These are phyloP conservation scores for Talaromyces liani DNA, from an alignment of 495 filamentous ascomycete species.

Conservation along the genomic window DNA sequence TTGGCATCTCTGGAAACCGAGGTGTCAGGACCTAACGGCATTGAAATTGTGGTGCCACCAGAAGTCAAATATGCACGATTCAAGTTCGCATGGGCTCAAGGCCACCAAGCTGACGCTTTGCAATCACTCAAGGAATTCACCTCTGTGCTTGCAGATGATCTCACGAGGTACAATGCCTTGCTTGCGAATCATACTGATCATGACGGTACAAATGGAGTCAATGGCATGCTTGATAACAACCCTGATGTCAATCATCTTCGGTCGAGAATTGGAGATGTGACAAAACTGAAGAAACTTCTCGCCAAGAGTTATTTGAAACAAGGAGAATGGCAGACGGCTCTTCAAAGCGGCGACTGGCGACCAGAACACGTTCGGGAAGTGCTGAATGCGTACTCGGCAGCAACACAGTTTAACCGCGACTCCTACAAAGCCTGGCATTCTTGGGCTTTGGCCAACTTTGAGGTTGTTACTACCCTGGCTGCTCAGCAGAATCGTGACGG, in stretches of 20 bases:
- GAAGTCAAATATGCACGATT: slow-evolving; percentile 85
- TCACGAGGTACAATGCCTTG: slow-evolving; percentile 53
- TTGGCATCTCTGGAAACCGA: slow-evolving; percentile 71
- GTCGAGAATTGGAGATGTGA: slow-evolving; percentile 34
- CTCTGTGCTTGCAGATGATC: slow-evolving; percentile 62
- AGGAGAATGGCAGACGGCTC: slow-evolving; percentile 85
- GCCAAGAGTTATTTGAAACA: slow-evolving; percentile 93
- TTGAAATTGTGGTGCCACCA: slow-evolving; percentile 49
- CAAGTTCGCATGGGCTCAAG: slow-evolving; percentile 88
- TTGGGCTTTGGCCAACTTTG: slow-evolving; percentile 98
- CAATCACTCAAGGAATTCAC: slow-evolving; percentile 78
- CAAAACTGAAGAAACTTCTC: slow-evolving; percentile 60
- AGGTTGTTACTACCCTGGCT: slow-evolving; percentile 79
- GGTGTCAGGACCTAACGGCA: slow-evolving; percentile 45
- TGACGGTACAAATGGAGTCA: slow-evolving; percentile 49
- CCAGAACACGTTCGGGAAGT: slow-evolving; percentile 61
- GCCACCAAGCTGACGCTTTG: slow-evolving; percentile 64
- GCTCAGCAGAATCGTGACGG: slow-evolving; percentile 52
- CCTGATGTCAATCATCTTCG: slow-evolving; percentile 29
- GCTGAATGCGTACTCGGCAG: slow-evolving; percentile 76
- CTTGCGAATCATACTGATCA: slow-evolving; percentile 35
- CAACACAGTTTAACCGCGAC: slow-evolving; percentile 81
- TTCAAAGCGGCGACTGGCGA: slow-evolving; percentile 82
- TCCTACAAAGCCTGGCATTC: slow-evolving; percentile 99
- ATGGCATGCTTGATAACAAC: slow-evolving; percentile 47